Base-by-base conservation (phyloP, 768 basidiomycete genomes). In the Vishniacozyma victoriae region DNA sequence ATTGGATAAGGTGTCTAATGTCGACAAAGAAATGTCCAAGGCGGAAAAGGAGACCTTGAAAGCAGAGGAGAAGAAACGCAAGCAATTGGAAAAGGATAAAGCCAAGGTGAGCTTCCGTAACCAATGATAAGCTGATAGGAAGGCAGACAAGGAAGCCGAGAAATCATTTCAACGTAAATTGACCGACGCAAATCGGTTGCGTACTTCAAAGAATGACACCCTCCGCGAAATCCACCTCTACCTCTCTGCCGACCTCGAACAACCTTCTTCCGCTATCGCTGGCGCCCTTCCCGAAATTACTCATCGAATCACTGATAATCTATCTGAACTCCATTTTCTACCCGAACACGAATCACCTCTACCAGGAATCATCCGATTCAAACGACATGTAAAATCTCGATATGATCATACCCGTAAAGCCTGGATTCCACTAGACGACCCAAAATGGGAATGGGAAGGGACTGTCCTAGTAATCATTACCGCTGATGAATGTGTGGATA, bases 141-240 rank as follows among this genome's bases (percentile, higher is more conserved):
- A 61, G 59, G 58, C 58, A 6, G 56, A 48, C 3, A 60, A 59
- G 31, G 60, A 62, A 38, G 57, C 59, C 4, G 57, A 57, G 18
- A 47, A 50, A 41, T 64, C 64, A 3, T 60, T 50, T 50, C 59
- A 61, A 27, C 50, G 57, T 35, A 62, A 66, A 29, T 33, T 62
- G 24, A 41, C 58, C 1, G 62, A 69, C 11, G 67, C 56, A 38
- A 71, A 71, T 41, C 46, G 54, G 58, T 50, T 69, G 0, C 58
- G 64, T 5, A 54, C 51, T 4, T 55, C 54, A 41, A 67, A 69
- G 42, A 54, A 57, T 43, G 67, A 64, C n/a, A 51, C 61, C 1
- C 54, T 71, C 40, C 57, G 62, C 9, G 65, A 71, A 45, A 52
- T 71, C 31, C 52, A 64, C 29, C 36, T 67, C 9, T 65, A 65